Conservation (phyloP, 306 rosid genomes). For the Pterocarpus macrocarpus region DNA sequence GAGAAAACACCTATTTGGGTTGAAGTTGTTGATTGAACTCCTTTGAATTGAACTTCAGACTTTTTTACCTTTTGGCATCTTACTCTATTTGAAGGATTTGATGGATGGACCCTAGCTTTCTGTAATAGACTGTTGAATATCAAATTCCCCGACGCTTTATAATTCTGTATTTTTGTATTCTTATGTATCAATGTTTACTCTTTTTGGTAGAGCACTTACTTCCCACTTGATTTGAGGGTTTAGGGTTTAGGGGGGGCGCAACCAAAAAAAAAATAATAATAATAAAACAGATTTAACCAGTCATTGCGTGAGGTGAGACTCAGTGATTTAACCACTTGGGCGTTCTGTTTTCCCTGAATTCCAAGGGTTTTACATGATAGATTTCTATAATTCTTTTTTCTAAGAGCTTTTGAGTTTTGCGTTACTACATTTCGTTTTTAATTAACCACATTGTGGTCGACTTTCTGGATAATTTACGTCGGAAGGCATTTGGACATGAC, state of each 20-base stretch:
- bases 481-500: too few species aligned
- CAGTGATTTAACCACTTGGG: too few species aligned
- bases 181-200: not conserved
- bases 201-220: not conserved
- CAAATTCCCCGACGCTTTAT: not conserved
- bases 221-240: not conserved
- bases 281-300: too few species aligned
- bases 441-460: too few species aligned
- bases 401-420: too few species aligned
- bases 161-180: not conserved
- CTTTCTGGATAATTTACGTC: too few species aligned
- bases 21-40: constrained; percentile 43
- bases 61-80: constrained; percentile 14
- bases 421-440: too few species aligned
- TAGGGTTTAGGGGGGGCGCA: too few species aligned
- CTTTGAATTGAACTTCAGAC: constrained; percentile 39
- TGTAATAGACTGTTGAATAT: constrained; percentile 34
- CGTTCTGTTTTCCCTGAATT: too few species aligned
- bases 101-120: constrained; percentile 39
- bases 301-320: not conserved
- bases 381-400: too few species aligned
- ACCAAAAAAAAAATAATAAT: too few species aligned
- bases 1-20: constrained; percentile 33
- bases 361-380: too few species aligned
- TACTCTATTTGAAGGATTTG: constrained; percentile 39